phyloP scores from a whole-genome alignment of 1,139 yeast genomes.

The Yamadazyma triangularis region DNA sequence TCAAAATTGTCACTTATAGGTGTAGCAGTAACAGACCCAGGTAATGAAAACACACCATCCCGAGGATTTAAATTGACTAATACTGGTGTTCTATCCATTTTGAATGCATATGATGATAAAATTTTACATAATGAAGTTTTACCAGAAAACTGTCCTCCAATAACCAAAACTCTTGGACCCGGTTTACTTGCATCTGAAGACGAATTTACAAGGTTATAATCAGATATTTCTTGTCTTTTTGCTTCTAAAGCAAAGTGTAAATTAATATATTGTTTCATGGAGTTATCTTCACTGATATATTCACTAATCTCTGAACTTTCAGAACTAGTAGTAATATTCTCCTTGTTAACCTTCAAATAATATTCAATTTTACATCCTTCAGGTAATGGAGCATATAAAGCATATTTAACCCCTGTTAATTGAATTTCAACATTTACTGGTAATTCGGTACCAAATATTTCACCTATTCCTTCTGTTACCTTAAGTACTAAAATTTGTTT shows the following conservation, averaged over 20 bases:
- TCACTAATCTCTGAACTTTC: constrained; percentile 43
- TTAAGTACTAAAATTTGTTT: constrained; percentile 54
- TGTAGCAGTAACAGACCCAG: constrained; percentile 84
- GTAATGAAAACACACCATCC: constrained; percentile 73
- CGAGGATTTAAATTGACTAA: constrained; percentile 81
- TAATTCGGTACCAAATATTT: constrained; percentile 88
- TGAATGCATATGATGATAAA: constrained; percentile 70
- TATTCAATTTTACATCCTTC: constrained; percentile 50
- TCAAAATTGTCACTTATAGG: constrained; percentile 80
- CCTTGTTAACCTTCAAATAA: constrained; percentile 44
- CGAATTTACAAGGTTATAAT: constrained; percentile 17
- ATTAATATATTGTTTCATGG: constrained; percentile 60
- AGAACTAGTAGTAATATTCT: constrained; percentile 26
- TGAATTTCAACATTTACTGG: constrained; percentile 64
- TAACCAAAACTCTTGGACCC: constrained; percentile 68
- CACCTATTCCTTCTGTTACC: constrained; percentile 69
- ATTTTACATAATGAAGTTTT: constrained; percentile 73
- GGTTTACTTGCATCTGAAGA: constrained; percentile 7
- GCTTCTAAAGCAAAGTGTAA: constrained; percentile 75
- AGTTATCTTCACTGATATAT: constrained; percentile 67
- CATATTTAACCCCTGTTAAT: constrained; percentile 56
- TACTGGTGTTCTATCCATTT: constrained; percentile 59
- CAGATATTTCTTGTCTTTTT: constrained; percentile 39
- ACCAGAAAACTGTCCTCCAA: constrained; percentile 75
- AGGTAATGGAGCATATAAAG: constrained; percentile 54